Conservation (phyloP, 169 alveolate species). For the Babesia caballi region DNA sequence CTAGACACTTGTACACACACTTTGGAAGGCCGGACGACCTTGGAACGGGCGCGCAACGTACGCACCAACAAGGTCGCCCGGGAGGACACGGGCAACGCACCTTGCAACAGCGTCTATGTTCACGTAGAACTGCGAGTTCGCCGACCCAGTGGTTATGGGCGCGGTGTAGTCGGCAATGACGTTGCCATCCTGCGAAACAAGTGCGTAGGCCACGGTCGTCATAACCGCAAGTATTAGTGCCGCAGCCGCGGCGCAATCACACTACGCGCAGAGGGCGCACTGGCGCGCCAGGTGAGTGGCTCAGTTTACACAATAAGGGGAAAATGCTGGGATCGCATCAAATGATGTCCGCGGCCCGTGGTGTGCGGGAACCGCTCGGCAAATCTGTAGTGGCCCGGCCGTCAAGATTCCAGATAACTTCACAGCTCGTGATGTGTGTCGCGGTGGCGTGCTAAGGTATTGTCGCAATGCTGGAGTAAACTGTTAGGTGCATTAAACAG, state of each 20-base stretch:
- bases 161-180: conserved; percentile 62
- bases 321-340: too few relatives aligned
- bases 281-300: neutral
- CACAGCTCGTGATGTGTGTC: too few relatives aligned
- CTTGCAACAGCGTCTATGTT: conserved; percentile 57
- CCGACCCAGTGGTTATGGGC: neutral
- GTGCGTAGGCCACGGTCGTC: conserved; percentile 48
- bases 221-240: neutral
- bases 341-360: too few relatives aligned
- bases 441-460: too few relatives aligned
- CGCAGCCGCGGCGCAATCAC: neutral
- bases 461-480: too few relatives aligned
- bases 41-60: neutral
- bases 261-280: neutral
- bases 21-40: neutral
- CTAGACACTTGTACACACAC: neutral
- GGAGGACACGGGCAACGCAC: neutral
- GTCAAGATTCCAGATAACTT: too few relatives aligned
- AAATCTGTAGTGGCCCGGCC: too few relatives aligned
- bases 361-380: too few relatives aligned
- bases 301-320: neutral
- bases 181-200: conserved; percentile 39
- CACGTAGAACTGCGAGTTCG: conserved; percentile 16
- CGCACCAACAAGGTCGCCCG: neutral
- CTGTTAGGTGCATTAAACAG: too few relatives aligned